These are phyloP conservation scores for Claviceps africana DNA, from an alignment of 2,329 filamentous ascomycete genomes.

Conservation along the genomic window DNA sequence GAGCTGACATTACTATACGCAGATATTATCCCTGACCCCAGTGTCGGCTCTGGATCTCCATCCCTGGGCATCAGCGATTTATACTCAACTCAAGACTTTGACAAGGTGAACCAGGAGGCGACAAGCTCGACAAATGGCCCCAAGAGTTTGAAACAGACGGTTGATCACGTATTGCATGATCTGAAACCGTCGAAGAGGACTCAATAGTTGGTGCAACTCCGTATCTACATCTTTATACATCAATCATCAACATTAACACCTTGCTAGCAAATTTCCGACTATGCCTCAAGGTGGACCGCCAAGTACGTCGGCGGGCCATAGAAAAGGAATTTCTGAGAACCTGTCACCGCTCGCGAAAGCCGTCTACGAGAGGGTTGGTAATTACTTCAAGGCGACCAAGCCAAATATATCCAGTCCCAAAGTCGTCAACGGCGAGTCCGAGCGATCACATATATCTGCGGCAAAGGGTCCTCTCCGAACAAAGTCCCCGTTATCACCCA, in stretches of 20 bases:
- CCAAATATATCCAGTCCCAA: constrained; percentile 16
- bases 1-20: not conserved
- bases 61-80: constrained; percentile 35
- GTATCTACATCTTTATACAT: not conserved
- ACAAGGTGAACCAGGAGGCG: constrained; percentile 59
- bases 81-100: constrained; percentile 42
- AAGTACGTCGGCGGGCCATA: constrained; percentile 9
- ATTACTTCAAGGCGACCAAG: constrained; percentile 26
- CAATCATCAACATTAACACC: not conserved
- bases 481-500: not conserved
- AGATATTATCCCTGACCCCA: constrained; percentile 55
- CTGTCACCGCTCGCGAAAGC: constrained; percentile 34
- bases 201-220: constrained; percentile 39
- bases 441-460: constrained; percentile 10
- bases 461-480: not conserved
- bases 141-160: constrained; percentile 53
- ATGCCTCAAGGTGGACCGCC: constrained; percentile 11
- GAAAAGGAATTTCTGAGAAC: constrained; percentile 22
- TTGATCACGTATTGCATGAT: constrained; percentile 62
- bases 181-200: constrained; percentile 58
- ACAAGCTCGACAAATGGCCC: constrained; percentile 42
- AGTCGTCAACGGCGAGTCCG: constrained; percentile 23
- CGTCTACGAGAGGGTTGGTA: constrained; percentile 27
- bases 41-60: constrained; percentile 41
- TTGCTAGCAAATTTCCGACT: constrained; percentile 36